These are phyloP conservation scores for Cenchrus americanus DNA, from an alignment of 176 grass and related monocot genomes.

Conservation along the genomic window DNA sequence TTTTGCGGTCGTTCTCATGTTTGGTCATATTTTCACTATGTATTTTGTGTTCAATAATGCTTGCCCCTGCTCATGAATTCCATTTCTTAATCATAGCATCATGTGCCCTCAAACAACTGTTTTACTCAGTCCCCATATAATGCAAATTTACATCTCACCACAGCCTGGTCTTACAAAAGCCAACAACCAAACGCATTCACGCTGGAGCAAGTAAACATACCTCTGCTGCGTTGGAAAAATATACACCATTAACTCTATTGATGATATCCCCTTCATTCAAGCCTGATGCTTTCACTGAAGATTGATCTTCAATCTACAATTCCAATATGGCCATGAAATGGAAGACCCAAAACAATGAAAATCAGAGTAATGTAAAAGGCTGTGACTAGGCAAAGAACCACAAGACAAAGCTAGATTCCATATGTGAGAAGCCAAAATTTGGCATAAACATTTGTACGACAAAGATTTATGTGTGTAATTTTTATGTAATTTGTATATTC, in stretches of 20 bases:
- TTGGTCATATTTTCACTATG: not conserved
- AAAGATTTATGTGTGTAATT: not conserved
- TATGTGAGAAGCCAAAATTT: not conserved
- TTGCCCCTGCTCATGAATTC: not conserved
- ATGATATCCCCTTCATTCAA: constrained; percentile 24
- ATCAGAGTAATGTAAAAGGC: not conserved
- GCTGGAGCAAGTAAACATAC: not conserved
- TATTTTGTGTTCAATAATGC: not conserved
- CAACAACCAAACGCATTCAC: not conserved
- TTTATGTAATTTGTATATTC: not conserved
- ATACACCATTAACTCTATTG: constrained; percentile 12
- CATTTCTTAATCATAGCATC: not conserved
- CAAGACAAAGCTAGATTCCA: not conserved
- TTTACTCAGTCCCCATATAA: too few relatives aligned
- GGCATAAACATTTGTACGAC: not conserved
- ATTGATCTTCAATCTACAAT: constrained; percentile 22
- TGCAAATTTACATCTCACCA: not conserved
- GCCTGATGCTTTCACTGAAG: constrained; percentile 4
- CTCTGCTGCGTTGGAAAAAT: constrained; percentile 16
- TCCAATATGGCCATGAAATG: not conserved
- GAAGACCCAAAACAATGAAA: not conserved
- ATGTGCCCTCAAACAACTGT: not conserved
- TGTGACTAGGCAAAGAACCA: not conserved
- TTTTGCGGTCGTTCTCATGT: not conserved
- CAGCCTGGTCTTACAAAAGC: not conserved